Base-by-base conservation (phyloP, 2,329 filamentous ascomycete species). In the Alternaria arborescens region DNA sequence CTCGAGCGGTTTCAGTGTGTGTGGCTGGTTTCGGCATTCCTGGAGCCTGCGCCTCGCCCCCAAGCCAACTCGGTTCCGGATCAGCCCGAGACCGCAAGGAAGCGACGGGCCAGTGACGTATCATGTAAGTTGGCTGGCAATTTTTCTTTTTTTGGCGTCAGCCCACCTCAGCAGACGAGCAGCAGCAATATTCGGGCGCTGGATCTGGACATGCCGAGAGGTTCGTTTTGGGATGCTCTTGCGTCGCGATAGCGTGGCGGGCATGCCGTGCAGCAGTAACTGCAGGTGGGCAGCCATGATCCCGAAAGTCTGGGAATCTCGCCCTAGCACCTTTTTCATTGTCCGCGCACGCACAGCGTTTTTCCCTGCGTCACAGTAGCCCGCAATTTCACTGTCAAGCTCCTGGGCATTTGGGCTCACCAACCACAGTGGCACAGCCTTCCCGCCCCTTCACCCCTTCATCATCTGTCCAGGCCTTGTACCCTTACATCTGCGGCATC, bases 281-380 rank as follows among this genome's bases (percentile, higher is more conserved):
- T 41, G 38, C 65, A 24, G 40, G 40, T 62, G 61, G 61, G 66
- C 66, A 61, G 55, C 56, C 60, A 48, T 56, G 58, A 48, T 55
- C 52, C 63, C 69, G 60, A 51, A 48, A 18, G 50, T 36, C 67
- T 67, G 69, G 68, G 67, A 61, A 55, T 46, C 28, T 34, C 44
- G 44, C 55, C 50, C 30, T 46, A n/a, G 57, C 30, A 46, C 51
- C 51, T 47, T 38, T 40, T 53, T 56, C 53, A 55, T 56, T 62
- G 62, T 64, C 60, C 58, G 53, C 55, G 55, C 58, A 52, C 50
- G 52, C 55, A 52, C 52, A 59, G 55, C 58, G 43, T 42, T 56
- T 50, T 64, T 62, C 57, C 54, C 52, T 43, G 57, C 42, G 42
- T 51, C 44, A 52, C 38, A 41, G 52, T 43, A 42, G 54, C 26